Evolutionary conservation across 2,329 filamentous ascomycete species (phyloP).

Genomic region (Epichloe baconii): DNA sequence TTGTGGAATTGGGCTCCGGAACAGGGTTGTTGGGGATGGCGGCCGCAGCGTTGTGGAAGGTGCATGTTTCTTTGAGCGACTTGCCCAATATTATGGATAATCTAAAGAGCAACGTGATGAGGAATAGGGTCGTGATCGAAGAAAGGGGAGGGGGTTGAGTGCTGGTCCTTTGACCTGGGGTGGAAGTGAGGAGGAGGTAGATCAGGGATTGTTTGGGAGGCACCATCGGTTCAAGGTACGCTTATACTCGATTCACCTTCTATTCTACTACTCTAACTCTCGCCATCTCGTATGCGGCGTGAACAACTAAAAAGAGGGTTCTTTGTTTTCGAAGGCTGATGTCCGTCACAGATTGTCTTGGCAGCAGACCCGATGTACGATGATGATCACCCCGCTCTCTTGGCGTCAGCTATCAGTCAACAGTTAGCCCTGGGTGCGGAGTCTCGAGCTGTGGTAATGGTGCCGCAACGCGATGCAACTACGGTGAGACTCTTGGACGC

Average conservation of each 20-base stretch:
- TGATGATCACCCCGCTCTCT: constrained; percentile 61
- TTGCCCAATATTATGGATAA: constrained; percentile 75
- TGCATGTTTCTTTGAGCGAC: constrained; percentile 64
- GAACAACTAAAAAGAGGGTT: too few species aligned
- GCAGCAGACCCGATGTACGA: constrained; percentile 84
- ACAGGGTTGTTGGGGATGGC: constrained; percentile 85
- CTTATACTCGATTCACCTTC: neutral
- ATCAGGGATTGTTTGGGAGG: constrained; percentile 30
- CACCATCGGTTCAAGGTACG: constrained; percentile 38
- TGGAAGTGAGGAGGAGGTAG: constrained; percentile 29
- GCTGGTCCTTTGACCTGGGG: constrained; percentile 68
- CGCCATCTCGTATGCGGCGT: too few species aligned
- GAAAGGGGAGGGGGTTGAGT: constrained; percentile 42
- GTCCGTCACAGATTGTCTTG: constrained; percentile 49
- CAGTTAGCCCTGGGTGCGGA: constrained; percentile 47
- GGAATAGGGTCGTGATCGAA: constrained; percentile 46
- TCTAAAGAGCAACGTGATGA: constrained; percentile 55
- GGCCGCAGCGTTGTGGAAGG: constrained; percentile 58
- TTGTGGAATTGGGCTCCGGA: constrained; percentile 76
- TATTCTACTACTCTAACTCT: too few species aligned
- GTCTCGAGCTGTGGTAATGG: constrained; percentile 63
- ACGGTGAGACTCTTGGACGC: constrained; percentile 46
- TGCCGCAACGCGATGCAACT: constrained; percentile 63
- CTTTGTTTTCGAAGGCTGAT: neutral
- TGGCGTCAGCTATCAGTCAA: constrained; percentile 54